Percentiles rank a stretch among this genome's conserved stretches.
Evolutionary conservation across 305 asterid genomes (phyloP).

Genomic region (Solanum hybrid): DNA sequence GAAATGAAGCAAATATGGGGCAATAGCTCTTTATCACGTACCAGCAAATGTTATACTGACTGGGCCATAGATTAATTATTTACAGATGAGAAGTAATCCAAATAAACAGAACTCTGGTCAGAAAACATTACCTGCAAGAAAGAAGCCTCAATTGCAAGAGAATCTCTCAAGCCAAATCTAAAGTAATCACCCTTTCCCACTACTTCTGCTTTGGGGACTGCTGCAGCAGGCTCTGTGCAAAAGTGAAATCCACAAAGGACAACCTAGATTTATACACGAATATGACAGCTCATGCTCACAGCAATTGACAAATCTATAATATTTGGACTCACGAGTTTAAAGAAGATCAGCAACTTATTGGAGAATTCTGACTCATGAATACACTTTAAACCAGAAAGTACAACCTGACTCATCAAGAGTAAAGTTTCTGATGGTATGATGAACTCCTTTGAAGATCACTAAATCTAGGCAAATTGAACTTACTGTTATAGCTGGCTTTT

Average conservation of each 20-base stretch:
- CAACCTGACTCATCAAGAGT: not conserved
- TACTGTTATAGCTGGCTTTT: not conserved
- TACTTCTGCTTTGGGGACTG: constrained; percentile 69
- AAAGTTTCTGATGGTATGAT: not conserved
- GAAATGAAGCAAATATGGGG: not conserved
- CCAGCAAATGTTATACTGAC: not conserved
- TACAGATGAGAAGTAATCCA: not conserved
- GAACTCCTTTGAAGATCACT: not conserved
- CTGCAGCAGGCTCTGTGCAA: constrained; percentile 75
- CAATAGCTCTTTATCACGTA: not conserved
- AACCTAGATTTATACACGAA: not conserved
- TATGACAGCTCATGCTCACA: not conserved
- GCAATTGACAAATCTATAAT: not conserved
- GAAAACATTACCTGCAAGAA: constrained; percentile 68
- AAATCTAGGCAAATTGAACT: not conserved
- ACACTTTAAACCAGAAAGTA: not conserved
- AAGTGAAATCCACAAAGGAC: constrained; percentile 8
- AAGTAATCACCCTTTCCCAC: constrained; percentile 92
- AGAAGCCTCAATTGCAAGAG: constrained; percentile 94
- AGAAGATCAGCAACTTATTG: not conserved
- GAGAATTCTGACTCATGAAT: not conserved
- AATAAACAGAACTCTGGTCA: not conserved
- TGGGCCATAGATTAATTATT: not conserved
- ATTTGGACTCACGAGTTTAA: not conserved
- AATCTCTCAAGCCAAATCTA: constrained; percentile 96